Conservation (phyloP, 148 eudicot genomes). For the Spergularia bocconei region DNA sequence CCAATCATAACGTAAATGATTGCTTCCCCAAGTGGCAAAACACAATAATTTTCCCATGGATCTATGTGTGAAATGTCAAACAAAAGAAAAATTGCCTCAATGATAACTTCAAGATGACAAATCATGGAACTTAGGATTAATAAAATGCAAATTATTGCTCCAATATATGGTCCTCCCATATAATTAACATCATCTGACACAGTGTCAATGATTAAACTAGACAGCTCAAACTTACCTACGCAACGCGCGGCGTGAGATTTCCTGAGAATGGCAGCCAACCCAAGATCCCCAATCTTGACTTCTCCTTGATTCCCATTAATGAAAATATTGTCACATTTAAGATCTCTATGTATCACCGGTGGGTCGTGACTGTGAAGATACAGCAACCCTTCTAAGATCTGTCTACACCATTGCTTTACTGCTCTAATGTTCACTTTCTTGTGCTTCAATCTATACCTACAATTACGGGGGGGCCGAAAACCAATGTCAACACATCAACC, state of each 20-base stretch:
- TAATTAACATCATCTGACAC: background rate
- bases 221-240: constrained; percentile 37
- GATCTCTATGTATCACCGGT: constrained; percentile 45
- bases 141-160: constrained; percentile 15
- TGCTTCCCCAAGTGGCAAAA: constrained; percentile 18
- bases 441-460: constrained; percentile 43
- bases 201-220: constrained; percentile 1
- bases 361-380: constrained; percentile 42
- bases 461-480: constrained; percentile 5
- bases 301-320: constrained; percentile 48
- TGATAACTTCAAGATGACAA: constrained; percentile 18
- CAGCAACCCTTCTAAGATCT: constrained; percentile 35
- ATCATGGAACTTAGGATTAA: constrained; percentile 21
- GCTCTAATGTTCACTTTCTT: constrained; percentile 43
- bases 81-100: constrained; percentile 12
- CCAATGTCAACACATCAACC: constrained; percentile 6
- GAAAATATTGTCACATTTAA: constrained; percentile 44
- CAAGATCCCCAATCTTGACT: constrained; percentile 49
- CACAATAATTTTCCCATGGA: constrained; percentile 13
- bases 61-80: constrained; percentile 1
- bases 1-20: constrained; percentile 15
- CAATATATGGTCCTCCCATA: background rate
- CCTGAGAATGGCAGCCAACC: constrained; percentile 40
- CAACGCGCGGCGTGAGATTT: constrained; percentile 41
- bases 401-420: constrained; percentile 52